These are phyloP conservation scores for Fusarium cyanostomum DNA, from an alignment of 2,329 filamentous ascomycete species.

Conservation along the genomic window DNA sequence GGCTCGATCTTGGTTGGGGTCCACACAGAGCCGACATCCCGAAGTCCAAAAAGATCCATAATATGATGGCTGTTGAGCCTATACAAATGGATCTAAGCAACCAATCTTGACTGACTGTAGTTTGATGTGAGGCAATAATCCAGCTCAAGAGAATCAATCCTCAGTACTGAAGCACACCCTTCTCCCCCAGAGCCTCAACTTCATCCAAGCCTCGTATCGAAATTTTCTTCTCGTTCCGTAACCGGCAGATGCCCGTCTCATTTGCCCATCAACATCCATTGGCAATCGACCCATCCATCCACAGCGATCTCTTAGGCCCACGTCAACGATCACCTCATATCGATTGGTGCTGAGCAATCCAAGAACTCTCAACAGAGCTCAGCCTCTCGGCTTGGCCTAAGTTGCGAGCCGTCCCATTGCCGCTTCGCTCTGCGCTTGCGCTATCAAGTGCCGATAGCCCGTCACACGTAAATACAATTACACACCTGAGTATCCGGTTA, in stretches of 20 bases:
- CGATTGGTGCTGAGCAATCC: conserved; percentile 31
- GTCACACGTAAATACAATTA: background rate
- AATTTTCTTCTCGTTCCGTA: background rate
- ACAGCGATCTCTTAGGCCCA: conserved; percentile 28
- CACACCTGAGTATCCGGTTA: background rate
- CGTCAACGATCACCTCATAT: conserved; percentile 39
- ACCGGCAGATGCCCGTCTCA: conserved; percentile 16
- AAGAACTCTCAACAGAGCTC: background rate
- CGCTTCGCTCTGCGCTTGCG: conserved; percentile 8
- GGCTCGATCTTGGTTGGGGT: conserved; percentile 16
- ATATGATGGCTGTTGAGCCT: conserved; percentile 6
- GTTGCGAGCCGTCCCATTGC: background rate
- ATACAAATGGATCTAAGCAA: background rate
- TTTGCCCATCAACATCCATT: conserved; percentile 4
- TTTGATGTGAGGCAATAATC: background rate
- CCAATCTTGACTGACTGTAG: background rate
- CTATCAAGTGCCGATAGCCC: background rate
- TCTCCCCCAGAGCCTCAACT: background rate
- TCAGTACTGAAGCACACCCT: background rate
- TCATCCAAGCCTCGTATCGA: background rate
- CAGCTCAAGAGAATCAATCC: background rate
- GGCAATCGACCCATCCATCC: conserved; percentile 20
- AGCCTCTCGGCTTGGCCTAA: conserved; percentile 5
- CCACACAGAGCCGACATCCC: conserved; percentile 19
- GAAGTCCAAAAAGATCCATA: background rate